Percentiles rank a stretch among this genome's conserved stretches.
These are phyloP conservation scores for Graphilbum sp. DNA, from an alignment of 2,329 filamentous ascomycete species.

Conservation along the genomic window DNA sequence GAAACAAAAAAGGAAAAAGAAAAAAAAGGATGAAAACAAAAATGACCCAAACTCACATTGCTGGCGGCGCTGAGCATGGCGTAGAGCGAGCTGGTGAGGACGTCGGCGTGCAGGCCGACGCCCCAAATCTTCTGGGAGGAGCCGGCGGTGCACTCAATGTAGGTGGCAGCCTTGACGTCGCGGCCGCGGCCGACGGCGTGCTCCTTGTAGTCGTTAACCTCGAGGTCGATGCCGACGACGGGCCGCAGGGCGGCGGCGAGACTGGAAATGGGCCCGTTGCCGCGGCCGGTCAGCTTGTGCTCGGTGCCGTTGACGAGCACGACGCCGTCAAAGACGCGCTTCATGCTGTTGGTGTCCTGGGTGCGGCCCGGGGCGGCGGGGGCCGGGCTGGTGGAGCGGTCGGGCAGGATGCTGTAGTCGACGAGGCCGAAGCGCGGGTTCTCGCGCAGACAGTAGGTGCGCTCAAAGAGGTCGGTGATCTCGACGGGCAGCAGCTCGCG, in stretches of 20 bases:
- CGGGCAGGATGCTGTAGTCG: slow-evolving; percentile 81
- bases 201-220: slow-evolving; percentile 92
- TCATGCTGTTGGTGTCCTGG: slow-evolving; percentile 60
- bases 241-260: slow-evolving; percentile 65
- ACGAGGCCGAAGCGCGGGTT: slow-evolving; percentile 76
- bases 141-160: slow-evolving; percentile 70
- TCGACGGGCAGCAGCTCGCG: slow-evolving; percentile 73
- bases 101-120: slow-evolving; percentile 82
- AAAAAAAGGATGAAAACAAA: too few species aligned
- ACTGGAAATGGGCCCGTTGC: slow-evolving; percentile 82
- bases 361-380: slow-evolving; percentile 52
- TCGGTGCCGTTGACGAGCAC: slow-evolving; percentile 69
- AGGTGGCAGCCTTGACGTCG: slow-evolving; percentile 84
- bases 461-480: slow-evolving; percentile 76
- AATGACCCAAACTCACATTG: slow-evolving; percentile 72
- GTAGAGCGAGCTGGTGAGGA: slow-evolving; percentile 76
- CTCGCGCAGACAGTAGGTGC: slow-evolving; percentile 67
- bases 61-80: slow-evolving; percentile 73
- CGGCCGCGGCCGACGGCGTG: slow-evolving; percentile 73
- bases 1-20: background rate
- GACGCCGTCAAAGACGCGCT: slow-evolving; percentile 71
- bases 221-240: slow-evolving; percentile 62
- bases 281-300: slow-evolving; percentile 60
- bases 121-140: slow-evolving; percentile 65
- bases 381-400: slow-evolving; percentile 60